Conservation (phyloP, 2,329 filamentous ascomycete genomes). For the Aspergillus novofumigatus region DNA sequence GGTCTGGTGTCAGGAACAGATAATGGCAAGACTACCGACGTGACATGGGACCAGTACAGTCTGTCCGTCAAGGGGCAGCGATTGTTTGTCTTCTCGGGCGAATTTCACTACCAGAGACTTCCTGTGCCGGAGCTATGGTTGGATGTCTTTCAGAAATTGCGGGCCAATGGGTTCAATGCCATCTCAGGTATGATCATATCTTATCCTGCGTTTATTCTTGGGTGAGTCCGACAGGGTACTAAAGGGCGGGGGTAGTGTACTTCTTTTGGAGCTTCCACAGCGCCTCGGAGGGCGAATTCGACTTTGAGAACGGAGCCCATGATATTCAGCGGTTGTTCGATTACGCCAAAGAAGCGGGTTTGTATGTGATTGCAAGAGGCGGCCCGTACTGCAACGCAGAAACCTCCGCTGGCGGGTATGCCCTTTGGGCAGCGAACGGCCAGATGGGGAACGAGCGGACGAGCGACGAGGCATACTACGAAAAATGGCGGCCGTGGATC, state of each 20-base stretch:
- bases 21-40: slow-evolving; percentile 42
- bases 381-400: slow-evolving; percentile 53
- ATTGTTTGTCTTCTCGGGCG: slow-evolving; percentile 47
- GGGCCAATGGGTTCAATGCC: slow-evolving; percentile 51
- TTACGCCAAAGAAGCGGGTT: slow-evolving; percentile 48
- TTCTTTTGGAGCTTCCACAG: slow-evolving; percentile 31
- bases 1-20: slow-evolving; percentile 25
- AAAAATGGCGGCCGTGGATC: slow-evolving; percentile 48
- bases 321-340: slow-evolving; percentile 50
- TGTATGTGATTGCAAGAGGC: slow-evolving; percentile 50
- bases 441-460: slow-evolving; percentile 44
- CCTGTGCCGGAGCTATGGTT: slow-evolving; percentile 53
- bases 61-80: slow-evolving; percentile 48
- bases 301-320: slow-evolving; percentile 50
- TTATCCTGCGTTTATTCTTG: not conserved
- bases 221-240: not conserved
- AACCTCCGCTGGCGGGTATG: slow-evolving; percentile 46
- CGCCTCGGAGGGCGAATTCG: slow-evolving; percentile 32
- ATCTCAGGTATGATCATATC: slow-evolving; percentile 35
- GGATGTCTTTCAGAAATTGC: slow-evolving; percentile 53
- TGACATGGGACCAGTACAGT: slow-evolving; percentile 52
- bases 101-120: slow-evolving; percentile 53
- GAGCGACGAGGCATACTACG: slow-evolving; percentile 42
- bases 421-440: slow-evolving; percentile 46
- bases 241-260: slow-evolving; percentile 17